phyloP scores from a whole-genome alignment of 495 filamentous ascomycete species.

The Xylaria palmicola region DNA sequence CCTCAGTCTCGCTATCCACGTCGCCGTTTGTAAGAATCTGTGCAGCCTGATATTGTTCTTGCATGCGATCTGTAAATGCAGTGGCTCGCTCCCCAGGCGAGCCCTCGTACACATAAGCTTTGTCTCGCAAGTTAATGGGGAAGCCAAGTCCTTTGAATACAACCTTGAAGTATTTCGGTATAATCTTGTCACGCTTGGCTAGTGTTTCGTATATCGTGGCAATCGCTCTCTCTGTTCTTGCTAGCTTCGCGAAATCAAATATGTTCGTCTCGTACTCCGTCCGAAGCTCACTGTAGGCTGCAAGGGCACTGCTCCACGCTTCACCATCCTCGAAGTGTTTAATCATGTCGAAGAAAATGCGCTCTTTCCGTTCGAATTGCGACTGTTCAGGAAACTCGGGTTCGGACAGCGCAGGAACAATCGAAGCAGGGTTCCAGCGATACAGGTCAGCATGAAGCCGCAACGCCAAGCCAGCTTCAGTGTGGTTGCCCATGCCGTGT shows the following conservation, averaged over 20 bases:
- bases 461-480: conserved; percentile 88
- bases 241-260: conserved; percentile 91
- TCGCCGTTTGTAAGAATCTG: conserved; percentile 73
- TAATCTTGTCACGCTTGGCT: conserved; percentile 70
- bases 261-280: conserved; percentile 82
- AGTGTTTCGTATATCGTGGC: conserved; percentile 90
- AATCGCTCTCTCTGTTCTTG: conserved; percentile 84
- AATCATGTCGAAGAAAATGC: conserved; percentile 90
- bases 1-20: conserved; percentile 72
- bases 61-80: conserved; percentile 88
- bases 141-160: conserved; percentile 91
- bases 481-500: conserved; percentile 69
- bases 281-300: conserved; percentile 87
- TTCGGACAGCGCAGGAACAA: conserved; percentile 66
- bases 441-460: conserved; percentile 91
- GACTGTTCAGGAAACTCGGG: conserved; percentile 81
- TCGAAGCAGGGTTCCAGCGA: conserved; percentile 76
- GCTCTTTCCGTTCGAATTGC: conserved; percentile 89
- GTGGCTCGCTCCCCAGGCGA: conserved; percentile 71
- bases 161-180: conserved; percentile 89
- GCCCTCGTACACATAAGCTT: conserved; percentile 90
- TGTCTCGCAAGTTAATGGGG: conserved; percentile 74
- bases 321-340: conserved; percentile 89
- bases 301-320: conserved; percentile 88
- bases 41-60: conserved; percentile 84